These are phyloP conservation scores for Neofusicoccum laricinum DNA, from an alignment of 2,329 filamentous ascomycete genomes.

Conservation along the genomic window DNA sequence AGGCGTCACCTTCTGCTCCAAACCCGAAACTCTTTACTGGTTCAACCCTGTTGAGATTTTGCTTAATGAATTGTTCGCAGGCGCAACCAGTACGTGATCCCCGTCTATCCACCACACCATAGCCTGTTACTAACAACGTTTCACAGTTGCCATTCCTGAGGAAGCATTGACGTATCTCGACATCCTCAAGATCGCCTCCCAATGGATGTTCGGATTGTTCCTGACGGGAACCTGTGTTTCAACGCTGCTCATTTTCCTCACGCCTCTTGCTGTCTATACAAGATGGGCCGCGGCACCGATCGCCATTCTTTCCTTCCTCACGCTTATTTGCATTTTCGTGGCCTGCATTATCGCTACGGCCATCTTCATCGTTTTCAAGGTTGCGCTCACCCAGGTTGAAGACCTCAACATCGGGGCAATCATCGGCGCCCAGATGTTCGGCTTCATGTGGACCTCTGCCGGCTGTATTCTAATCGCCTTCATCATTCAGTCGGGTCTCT, in stretches of 20 bases:
- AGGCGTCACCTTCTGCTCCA: slow-evolving; percentile 74
- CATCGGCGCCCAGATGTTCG: slow-evolving; percentile 73
- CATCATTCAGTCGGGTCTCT: slow-evolving; percentile 68
- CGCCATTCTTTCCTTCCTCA: slow-evolving; percentile 64
- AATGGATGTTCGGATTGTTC: slow-evolving; percentile 90
- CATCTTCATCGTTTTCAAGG: slow-evolving; percentile 78
- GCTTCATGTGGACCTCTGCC: slow-evolving; percentile 83
- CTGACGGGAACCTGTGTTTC: slow-evolving; percentile 67
- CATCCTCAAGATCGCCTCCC: slow-evolving; percentile 70
- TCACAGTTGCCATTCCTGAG: slow-evolving; percentile 68
- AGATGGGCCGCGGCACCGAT: slow-evolving; percentile 63
- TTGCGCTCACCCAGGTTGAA: slow-evolving; percentile 66
- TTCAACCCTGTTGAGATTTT: slow-evolving; percentile 88
- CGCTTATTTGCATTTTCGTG: slow-evolving; percentile 64
- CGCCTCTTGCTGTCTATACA: slow-evolving; percentile 52
- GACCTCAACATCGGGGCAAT: slow-evolving; percentile 73
- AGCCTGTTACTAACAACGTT: slow-evolving; percentile 1
- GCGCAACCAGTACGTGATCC: slow-evolving; percentile 64
- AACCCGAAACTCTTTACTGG: slow-evolving; percentile 71
- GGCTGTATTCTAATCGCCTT: slow-evolving; percentile 67
- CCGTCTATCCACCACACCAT: neutral
- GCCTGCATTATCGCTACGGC: slow-evolving; percentile 75
- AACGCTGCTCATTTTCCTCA: slow-evolving; percentile 68
- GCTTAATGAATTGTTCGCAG: slow-evolving; percentile 72
- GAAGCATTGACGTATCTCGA: slow-evolving; percentile 70